These are phyloP conservation scores for Cenchrus purpureus DNA, from an alignment of 176 grass and related monocot species.

Conservation along the genomic window DNA sequence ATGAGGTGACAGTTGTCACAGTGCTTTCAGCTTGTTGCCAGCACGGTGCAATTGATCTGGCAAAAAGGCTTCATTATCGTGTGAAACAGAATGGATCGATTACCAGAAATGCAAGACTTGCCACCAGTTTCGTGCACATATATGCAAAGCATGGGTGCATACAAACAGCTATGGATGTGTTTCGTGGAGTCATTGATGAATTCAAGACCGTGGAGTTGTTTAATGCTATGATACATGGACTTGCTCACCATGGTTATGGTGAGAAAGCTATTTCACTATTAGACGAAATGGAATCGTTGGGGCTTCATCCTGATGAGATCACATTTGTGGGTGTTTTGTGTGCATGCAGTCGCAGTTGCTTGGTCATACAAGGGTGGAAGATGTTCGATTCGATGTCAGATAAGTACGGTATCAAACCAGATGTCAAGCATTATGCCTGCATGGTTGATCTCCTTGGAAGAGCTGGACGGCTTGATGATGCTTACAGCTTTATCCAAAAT, in stretches of 20 bases:
- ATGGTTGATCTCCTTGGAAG: conserved; percentile 68
- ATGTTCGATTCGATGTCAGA: conserved; percentile 56
- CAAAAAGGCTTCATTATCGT: conserved; percentile 50
- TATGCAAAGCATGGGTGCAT: conserved; percentile 60
- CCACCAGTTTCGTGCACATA: conserved; percentile 58
- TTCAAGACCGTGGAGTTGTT: conserved; percentile 60
- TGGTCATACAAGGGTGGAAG: conserved; percentile 44
- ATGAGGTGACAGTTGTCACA: conserved; percentile 44
- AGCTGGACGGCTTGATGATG: conserved; percentile 51
- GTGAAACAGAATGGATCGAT: conserved; percentile 26
- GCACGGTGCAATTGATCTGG: conserved; percentile 31
- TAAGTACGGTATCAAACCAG: conserved; percentile 44
- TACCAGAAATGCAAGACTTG: conserved; percentile 49
- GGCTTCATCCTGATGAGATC: conserved; percentile 51
- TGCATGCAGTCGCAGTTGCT: conserved; percentile 57
- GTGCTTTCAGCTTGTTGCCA: conserved; percentile 55
- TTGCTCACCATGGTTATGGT: conserved; percentile 46
- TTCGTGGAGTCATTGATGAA: conserved; percentile 20
- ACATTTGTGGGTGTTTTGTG: conserved; percentile 50
- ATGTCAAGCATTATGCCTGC: conserved; percentile 53
- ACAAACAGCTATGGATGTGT: conserved; percentile 60
- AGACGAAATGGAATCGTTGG: conserved; percentile 45
- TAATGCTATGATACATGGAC: conserved; percentile 65
- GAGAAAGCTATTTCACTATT: conserved; percentile 57
- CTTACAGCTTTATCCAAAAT: conserved; percentile 53